These are phyloP conservation scores for Gautieria morchelliformis DNA, from an alignment of 768 basidiomycete species.

Conservation along the genomic window DNA sequence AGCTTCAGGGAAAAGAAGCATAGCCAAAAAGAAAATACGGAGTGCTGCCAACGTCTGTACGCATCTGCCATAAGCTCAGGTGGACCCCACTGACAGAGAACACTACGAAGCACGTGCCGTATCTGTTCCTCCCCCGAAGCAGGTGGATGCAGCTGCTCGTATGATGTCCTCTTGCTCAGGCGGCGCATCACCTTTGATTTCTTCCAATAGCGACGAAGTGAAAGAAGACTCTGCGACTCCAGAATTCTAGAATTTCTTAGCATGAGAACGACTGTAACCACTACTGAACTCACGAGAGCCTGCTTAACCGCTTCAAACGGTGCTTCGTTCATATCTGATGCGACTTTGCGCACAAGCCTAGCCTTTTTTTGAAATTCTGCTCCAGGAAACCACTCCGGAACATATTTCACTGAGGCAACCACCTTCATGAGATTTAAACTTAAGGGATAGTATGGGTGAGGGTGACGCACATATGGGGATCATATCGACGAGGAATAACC, in stretches of 20 bases:
- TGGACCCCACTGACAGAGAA: not conserved
- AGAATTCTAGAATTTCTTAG: not conserved
- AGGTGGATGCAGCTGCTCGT: no score
- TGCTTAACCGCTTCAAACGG: constrained; percentile 1
- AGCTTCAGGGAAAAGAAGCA: constrained; percentile 11
- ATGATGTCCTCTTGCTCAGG: no score
- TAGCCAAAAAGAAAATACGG: constrained; percentile 11
- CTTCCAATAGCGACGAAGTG: constrained; percentile 13
- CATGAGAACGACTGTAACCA: not conserved
- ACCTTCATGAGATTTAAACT: constrained; percentile 26
- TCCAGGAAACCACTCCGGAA: constrained; percentile 7
- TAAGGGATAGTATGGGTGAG: not conserved
- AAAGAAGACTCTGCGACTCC: constrained; percentile 13
- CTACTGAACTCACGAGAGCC: not conserved
- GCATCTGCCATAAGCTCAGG: no score
- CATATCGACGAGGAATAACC: constrained; percentile 12
- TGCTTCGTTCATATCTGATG: not conserved
- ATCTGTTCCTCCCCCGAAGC: constrained; percentile 29
- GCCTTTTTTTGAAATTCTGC: constrained; percentile 4
- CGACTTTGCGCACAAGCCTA: not conserved
- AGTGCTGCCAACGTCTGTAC: constrained; percentile 5
- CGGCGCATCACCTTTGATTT: no score
- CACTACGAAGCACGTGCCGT: constrained; percentile 20
- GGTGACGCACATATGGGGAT: constrained; percentile 11
- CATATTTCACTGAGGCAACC: not conserved